phyloP scores from a whole-genome alignment of 371 early-diverging fungal genomes.

The Apophysomyces sp. region DNA sequence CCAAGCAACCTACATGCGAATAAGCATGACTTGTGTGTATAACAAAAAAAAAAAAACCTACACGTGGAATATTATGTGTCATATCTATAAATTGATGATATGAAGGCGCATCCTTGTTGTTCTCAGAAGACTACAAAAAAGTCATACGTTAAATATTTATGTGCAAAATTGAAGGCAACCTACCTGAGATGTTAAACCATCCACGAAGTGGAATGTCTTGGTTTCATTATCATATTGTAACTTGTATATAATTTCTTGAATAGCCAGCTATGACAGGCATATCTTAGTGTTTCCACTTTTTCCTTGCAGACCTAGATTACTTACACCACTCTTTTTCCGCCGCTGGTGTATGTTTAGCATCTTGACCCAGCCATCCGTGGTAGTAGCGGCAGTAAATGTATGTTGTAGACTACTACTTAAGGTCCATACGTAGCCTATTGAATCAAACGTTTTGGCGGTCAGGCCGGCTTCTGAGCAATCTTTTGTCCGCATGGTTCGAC shows the following conservation, averaged over 20 bases:
- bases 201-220: slow-evolving; percentile 9
- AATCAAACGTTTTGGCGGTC: neutral
- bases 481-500: neutral
- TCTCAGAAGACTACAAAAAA: neutral
- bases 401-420: slow-evolving; percentile 12
- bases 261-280: neutral
- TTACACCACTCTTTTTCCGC: slow-evolving; percentile 3
- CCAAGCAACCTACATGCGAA: slow-evolving; percentile 9
- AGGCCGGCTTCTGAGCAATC: neutral
- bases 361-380: slow-evolving; percentile 17
- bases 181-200: slow-evolving; percentile 17
- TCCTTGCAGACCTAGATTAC: neutral
- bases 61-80: neutral
- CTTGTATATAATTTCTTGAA: slow-evolving; percentile 15
- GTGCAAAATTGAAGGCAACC: neutral
- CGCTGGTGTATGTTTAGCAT: slow-evolving; percentile 10
- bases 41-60: neutral
- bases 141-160: neutral
- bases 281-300: neutral
- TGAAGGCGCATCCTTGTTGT: neutral
- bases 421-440: neutral
- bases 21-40: too few relatives aligned
- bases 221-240: slow-evolving; percentile 12
- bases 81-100: neutral
- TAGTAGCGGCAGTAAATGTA: slow-evolving; percentile 2